A percentile compares a stretch with the other conserved stretches of the same genome.
phyloP scores from a whole-genome alignment of 345 rosid species.

The Corchorus capsularis region DNA sequence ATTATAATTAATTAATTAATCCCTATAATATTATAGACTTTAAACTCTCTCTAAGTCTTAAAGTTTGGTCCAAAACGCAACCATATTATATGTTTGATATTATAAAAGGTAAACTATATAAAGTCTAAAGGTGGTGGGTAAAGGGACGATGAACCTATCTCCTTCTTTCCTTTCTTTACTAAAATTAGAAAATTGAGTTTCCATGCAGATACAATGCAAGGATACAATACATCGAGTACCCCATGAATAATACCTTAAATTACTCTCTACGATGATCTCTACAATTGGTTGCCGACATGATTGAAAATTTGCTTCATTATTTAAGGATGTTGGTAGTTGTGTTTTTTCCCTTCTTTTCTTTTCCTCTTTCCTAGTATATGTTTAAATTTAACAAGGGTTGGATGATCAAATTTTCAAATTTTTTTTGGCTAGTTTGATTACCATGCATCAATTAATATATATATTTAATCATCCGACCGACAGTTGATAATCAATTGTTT shows the following conservation, averaged over 20 bases:
- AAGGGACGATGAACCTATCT: not conserved
- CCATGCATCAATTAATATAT: not conserved
- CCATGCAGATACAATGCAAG: not conserved
- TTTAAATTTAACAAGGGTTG: not conserved
- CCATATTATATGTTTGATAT: not conserved
- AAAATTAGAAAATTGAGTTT: too few species aligned
- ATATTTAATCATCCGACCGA: too few species aligned
- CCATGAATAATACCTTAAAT: slow-evolving; percentile 27
- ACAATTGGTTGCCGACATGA: slow-evolving; percentile 40
- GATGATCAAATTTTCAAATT: slow-evolving; percentile 1
- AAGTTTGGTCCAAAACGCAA: not conserved
- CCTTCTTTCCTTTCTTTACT: not conserved
- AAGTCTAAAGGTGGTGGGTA: slow-evolving; percentile 1
- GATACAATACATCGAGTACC: not conserved
- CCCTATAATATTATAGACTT: not conserved
- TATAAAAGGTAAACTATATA: not conserved
- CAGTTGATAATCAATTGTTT: not conserved
- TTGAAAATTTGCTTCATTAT: not conserved
- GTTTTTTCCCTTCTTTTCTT: not conserved
- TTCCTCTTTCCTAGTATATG: not conserved
- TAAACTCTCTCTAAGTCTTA: not conserved
- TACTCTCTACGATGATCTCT: slow-evolving; percentile 11
- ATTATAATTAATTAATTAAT: too few species aligned
- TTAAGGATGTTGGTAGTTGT: slow-evolving; percentile 12
- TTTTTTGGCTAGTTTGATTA: not conserved